phyloP scores from a whole-genome alignment of 768 basidiomycete genomes.

The Leucosporidium yakuticum region DNA sequence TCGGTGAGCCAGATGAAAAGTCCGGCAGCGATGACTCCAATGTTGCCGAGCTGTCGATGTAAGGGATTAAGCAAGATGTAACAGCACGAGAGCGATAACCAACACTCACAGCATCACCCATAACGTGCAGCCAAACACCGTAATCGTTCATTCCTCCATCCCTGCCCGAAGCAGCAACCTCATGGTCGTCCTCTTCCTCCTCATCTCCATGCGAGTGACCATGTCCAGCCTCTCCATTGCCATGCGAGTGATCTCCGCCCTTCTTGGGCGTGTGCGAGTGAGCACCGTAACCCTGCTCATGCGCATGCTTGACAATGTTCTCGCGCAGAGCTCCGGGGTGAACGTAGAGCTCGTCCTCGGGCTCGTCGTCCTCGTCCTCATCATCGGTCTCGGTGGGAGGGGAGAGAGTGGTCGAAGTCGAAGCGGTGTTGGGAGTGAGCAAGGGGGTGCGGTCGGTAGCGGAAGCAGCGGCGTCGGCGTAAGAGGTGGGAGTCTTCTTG shows the following conservation, averaged over 20 bases:
- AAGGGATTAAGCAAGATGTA: conserved; percentile 3
- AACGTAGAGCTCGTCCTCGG: conserved; percentile 58
- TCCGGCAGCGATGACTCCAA: conserved; percentile 93
- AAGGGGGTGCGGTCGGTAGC: conserved; percentile 29
- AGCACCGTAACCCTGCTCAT: conserved; percentile 54
- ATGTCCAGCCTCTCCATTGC: conserved; percentile 35
- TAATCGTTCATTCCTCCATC: conserved; percentile 93
- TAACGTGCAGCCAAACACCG: conserved; percentile 86
- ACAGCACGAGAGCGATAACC: background rate
- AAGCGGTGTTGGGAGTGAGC: background rate
- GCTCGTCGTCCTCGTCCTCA: conserved; percentile 10
- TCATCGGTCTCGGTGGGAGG: conserved; percentile 4
- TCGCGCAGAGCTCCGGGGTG: conserved; percentile 50
- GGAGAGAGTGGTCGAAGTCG: background rate
- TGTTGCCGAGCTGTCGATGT: conserved; percentile 64
- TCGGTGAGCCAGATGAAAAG: conserved; percentile 85
- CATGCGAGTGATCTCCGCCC: conserved; percentile 32
- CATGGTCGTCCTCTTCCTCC: conserved; percentile 23
- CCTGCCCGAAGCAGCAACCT: conserved; percentile 41
- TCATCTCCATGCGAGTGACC: conserved; percentile 48
- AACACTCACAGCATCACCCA: conserved; percentile 70
- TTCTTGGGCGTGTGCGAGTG: conserved; percentile 33
- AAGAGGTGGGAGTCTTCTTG: background rate
- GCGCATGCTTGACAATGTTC: conserved; percentile 63
- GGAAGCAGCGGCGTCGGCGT: conserved; percentile 9